Percentiles rank a stretch among this genome's conserved stretches.
Evolutionary conservation across 176 grass and related monocot genomes (phyloP).

Genomic region (Zoysia pacifica): DNA sequence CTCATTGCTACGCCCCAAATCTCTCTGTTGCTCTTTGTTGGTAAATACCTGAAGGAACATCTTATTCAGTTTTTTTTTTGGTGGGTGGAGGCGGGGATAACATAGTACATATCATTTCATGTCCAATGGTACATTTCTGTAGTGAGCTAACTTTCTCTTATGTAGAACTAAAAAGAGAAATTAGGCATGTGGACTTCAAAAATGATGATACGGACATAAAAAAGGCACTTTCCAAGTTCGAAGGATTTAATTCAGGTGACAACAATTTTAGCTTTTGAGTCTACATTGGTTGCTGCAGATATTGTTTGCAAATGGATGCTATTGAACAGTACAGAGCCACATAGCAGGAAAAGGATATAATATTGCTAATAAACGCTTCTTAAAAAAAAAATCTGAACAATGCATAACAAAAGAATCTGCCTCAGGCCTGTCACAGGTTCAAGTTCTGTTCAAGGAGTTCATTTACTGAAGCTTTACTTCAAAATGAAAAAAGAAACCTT

Average conservation of each 20-base stretch:
- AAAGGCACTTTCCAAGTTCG: background rate
- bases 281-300: background rate
- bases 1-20: slow-evolving; percentile 52
- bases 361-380: background rate
- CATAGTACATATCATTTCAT: background rate
- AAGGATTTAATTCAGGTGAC: background rate
- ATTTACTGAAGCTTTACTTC: background rate
- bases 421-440: background rate
- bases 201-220: background rate
- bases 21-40: slow-evolving; percentile 68
- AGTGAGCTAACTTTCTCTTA: background rate
- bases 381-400: background rate
- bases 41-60: slow-evolving; percentile 47
- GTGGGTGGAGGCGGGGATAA: background rate
- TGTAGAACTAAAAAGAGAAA: background rate
- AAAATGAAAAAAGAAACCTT: background rate
- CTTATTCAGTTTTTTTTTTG: background rate
- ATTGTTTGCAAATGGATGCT: background rate
- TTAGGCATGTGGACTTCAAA: background rate
- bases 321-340: background rate
- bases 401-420: background rate
- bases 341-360: background rate
- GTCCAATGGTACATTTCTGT: background rate
- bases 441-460: background rate
- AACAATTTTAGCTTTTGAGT: background rate